phyloP scores from a whole-genome alignment of 352 stramenopile genomes.

The Globisporangium paddicum region DNA sequence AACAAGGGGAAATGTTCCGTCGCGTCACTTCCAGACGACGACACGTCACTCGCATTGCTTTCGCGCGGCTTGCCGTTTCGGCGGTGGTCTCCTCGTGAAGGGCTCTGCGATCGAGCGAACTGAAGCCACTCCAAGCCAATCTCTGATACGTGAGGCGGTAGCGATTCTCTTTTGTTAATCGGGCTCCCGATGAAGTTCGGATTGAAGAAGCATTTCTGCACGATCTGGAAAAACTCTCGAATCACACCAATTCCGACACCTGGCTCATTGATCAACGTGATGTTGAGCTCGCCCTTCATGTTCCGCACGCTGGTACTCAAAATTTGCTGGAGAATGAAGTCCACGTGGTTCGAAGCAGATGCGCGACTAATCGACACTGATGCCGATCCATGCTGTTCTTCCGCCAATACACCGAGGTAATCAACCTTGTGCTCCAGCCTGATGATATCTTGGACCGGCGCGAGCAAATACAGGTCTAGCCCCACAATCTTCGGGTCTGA shows the following conservation, averaged over 20 bases:
- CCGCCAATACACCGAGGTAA: conserved; percentile 54
- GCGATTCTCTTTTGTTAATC: not conserved
- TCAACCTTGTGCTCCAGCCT: conserved; percentile 76
- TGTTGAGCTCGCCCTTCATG: conserved; percentile 59
- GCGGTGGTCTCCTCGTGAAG: conserved; percentile 8
- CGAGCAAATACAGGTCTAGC: conserved; percentile 59
- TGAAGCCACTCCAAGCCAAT: conserved; percentile 66
- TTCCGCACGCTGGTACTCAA: conserved; percentile 36
- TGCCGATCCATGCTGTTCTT: conserved; percentile 47
- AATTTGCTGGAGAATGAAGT: conserved; percentile 70
- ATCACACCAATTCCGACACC: conserved; percentile 58
- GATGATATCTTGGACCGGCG: conserved; percentile 34
- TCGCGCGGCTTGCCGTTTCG: conserved; percentile 2
- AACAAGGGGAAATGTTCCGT: conserved; percentile 55
- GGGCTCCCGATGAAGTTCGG: conserved; percentile 8
- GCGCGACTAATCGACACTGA: conserved; percentile 57
- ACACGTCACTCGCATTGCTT: not conserved
- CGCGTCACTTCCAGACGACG: conserved; percentile 18
- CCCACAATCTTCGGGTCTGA: conserved; percentile 72
- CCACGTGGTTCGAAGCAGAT: conserved; percentile 54
- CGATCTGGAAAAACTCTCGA: conserved; percentile 73
- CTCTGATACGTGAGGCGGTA: conserved; percentile 35
- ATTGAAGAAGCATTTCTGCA: conserved; percentile 58
- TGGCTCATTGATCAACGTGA: conserved; percentile 65
- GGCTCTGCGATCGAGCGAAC: conserved; percentile 33